Conservation (phyloP, 495 filamentous ascomycete genomes). For the Penicillium macrosclerotiorum region DNA sequence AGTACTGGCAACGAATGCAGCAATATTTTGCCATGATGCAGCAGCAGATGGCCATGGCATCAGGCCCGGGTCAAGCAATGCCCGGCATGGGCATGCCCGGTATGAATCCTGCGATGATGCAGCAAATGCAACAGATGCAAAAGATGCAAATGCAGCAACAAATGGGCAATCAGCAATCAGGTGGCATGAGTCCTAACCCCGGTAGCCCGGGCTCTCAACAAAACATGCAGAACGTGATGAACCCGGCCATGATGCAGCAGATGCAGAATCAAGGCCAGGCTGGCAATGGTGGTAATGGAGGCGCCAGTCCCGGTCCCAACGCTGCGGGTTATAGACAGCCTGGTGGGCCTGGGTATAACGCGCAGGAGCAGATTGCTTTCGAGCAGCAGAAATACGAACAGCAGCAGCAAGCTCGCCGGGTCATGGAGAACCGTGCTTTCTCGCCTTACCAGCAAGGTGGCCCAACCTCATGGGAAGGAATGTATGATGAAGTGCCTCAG, state of each 20-base stretch:
- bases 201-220: slow-evolving; percentile 41
- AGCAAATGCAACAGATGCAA: slow-evolving; percentile 74
- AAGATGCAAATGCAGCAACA: slow-evolving; percentile 56
- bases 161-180: slow-evolving; percentile 51
- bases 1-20: slow-evolving; percentile 97
- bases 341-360: slow-evolving; percentile 60
- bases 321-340: slow-evolving; percentile 33
- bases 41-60: slow-evolving; percentile 59
- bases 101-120: slow-evolving; percentile 81
- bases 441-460: slow-evolving; percentile 54
- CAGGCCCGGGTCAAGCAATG: slow-evolving; percentile 43
- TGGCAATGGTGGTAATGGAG: slow-evolving; percentile 16
- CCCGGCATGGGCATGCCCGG: slow-evolving; percentile 61
- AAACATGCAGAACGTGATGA: slow-evolving; percentile 52
- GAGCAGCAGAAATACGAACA: slow-evolving; percentile 87
- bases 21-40: slow-evolving; percentile 95
- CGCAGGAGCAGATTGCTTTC: slow-evolving; percentile 75
- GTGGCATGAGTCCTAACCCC: slow-evolving; percentile 47
- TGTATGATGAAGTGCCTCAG: slow-evolving; percentile 98
- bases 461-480: slow-evolving; percentile 92
- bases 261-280: slow-evolving; percentile 52
- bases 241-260: slow-evolving; percentile 72
- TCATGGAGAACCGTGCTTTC: slow-evolving; percentile 43
- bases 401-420: slow-evolving; percentile 61
- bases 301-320: slow-evolving; percentile 5